These are phyloP conservation scores for Nitzschia palea DNA, from an alignment of 108 stramenopile genomes.

Conservation along the genomic window DNA sequence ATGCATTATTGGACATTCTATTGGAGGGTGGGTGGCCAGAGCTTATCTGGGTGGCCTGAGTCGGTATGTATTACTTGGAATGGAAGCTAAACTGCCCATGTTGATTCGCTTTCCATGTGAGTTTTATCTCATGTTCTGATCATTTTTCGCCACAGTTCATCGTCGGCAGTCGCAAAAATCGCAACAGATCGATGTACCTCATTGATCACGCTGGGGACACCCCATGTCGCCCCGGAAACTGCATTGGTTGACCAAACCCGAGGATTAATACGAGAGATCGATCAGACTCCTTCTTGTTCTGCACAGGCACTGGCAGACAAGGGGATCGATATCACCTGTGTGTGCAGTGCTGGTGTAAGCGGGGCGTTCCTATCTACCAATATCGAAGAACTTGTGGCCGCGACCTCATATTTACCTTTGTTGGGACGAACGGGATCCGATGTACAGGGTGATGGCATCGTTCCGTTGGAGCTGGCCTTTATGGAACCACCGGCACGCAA, in stretches of 20 bases:
- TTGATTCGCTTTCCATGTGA: too few species aligned
- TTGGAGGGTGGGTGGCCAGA: conserved; percentile 82
- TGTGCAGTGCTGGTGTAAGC: conserved; percentile 46
- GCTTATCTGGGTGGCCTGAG: conserved; percentile 71
- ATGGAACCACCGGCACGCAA: conserved; percentile 62
- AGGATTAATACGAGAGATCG: conserved; percentile 66
- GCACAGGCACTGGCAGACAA: conserved; percentile 42
- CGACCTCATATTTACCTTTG: conserved; percentile 67
- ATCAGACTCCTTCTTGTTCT: conserved; percentile 41
- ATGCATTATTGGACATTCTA: conserved; percentile 68
- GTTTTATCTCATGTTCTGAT: too few species aligned
- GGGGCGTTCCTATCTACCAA: conserved; percentile 54
- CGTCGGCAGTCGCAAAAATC: conserved; percentile 48
- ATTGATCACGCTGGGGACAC: conserved; percentile 72
- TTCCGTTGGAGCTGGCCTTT: conserved; percentile 67
- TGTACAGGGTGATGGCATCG: conserved; percentile 70
- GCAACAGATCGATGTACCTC: conserved; percentile 44
- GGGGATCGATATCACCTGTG: conserved; percentile 66
- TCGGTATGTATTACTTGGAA: conserved; percentile 40
- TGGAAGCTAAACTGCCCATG: too few species aligned
- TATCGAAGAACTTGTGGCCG: conserved; percentile 68
- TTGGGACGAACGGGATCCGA: conserved; percentile 37
- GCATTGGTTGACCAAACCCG: conserved; percentile 80
- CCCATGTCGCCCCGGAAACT: conserved; percentile 59
- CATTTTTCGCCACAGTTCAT: conserved; percentile 35